Conservation (phyloP, 2,329 filamentous ascomycete species). For the Aureobasidium sp. region DNA sequence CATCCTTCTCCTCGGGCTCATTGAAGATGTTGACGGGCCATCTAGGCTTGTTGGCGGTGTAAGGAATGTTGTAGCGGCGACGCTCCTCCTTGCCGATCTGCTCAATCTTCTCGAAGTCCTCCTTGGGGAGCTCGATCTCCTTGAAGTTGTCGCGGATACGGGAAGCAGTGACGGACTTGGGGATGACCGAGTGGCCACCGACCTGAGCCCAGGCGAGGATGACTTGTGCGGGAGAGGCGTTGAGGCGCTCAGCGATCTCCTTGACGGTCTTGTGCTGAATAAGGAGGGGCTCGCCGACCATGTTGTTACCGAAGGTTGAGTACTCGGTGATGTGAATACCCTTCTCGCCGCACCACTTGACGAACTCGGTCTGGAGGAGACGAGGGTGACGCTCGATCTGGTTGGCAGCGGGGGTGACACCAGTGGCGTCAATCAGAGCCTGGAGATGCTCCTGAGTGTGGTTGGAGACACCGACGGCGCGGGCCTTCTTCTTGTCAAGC, state of each 20-base stretch:
- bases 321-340: constrained; percentile 69
- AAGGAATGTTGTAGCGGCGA: constrained; percentile 60
- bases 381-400: constrained; percentile 71
- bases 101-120: constrained; percentile 65
- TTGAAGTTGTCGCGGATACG: constrained; percentile 68
- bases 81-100: constrained; percentile 56
- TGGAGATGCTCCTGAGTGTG: constrained; percentile 75
- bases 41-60: constrained; percentile 11
- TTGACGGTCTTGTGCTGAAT: constrained; percentile 59
- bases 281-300: constrained; percentile 34
- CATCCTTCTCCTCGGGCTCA: constrained; percentile 8
- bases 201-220: constrained; percentile 73
- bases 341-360: constrained; percentile 63
- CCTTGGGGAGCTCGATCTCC: constrained; percentile 62
- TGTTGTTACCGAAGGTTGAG: constrained; percentile 66
- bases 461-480: constrained; percentile 63
- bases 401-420: constrained; percentile 63
- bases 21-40: constrained; percentile 13
- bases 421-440: constrained; percentile 60
- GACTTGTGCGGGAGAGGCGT: constrained; percentile 66
- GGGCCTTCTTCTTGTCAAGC: constrained; percentile 32
- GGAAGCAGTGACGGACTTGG: constrained; percentile 68
- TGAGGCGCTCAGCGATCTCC: constrained; percentile 48
- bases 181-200: constrained; percentile 76
- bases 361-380: constrained; percentile 51